phyloP scores from a whole-genome alignment of 441 rosid genomes.

The Aquilaria agallochum region DNA sequence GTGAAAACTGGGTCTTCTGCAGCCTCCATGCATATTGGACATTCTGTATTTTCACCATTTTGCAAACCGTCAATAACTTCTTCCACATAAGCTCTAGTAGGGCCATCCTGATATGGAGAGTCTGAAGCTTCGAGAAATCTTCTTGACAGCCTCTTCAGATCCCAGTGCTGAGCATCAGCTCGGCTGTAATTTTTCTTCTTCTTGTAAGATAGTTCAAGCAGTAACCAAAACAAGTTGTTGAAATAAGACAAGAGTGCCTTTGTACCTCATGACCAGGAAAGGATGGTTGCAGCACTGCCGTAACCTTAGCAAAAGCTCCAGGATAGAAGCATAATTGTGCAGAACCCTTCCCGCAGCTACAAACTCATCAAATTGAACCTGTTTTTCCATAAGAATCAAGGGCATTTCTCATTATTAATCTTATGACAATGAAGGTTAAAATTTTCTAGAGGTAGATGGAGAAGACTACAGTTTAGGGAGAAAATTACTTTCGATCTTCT shows the following conservation, averaged over 20 bases:
- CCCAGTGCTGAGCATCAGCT: constrained; percentile 46
- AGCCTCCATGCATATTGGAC: constrained; percentile 68
- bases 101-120: constrained; percentile 27
- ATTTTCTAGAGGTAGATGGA: background rate
- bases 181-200: constrained; percentile 20
- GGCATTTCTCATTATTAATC: constrained; percentile 3
- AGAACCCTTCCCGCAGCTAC: constrained; percentile 76
- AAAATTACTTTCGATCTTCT: constrained; percentile 54
- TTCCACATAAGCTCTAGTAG: constrained; percentile 44
- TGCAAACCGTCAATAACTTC: constrained; percentile 54
- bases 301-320: constrained; percentile 65
- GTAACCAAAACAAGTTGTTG: background rate
- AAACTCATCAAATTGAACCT: constrained; percentile 70
- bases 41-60: constrained; percentile 46
- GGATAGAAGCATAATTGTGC: constrained; percentile 64
- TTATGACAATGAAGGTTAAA: background rate
- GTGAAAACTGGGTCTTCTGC: constrained; percentile 77
- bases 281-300: constrained; percentile 85
- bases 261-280: constrained; percentile 65
- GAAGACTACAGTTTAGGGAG: background rate
- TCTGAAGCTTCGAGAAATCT: constrained; percentile 44
- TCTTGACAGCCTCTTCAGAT: constrained; percentile 53
- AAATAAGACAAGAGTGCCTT: background rate
- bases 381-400: constrained; percentile 13
- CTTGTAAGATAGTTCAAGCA: background rate